Evolutionary conservation across 1,284 basidiomycete species (phyloP).

Genomic region (Meira miltonrushii): DNA sequence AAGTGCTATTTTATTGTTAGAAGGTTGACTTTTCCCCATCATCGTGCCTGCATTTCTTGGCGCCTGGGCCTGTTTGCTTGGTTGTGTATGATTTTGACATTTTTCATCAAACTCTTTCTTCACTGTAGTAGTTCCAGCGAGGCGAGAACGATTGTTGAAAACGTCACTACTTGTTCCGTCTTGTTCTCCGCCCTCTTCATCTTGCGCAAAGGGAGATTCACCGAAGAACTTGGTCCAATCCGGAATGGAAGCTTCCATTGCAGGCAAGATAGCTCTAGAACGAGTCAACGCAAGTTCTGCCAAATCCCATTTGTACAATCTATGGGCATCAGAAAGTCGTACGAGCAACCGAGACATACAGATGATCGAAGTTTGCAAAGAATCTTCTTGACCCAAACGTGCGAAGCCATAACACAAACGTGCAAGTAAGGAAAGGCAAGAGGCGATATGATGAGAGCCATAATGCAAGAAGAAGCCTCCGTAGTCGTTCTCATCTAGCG

Average conservation of each 20-base stretch:
- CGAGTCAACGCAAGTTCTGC: constrained; percentile 1
- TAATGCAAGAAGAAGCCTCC: constrained; percentile 9
- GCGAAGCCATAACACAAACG: not conserved
- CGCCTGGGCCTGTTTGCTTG: not conserved
- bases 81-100: not conserved
- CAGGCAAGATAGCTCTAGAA: not conserved
- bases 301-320: constrained; percentile 3
- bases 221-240: not conserved
- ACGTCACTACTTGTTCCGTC: not conserved
- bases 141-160: not conserved
- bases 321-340: constrained; percentile 1
- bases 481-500: not conserved
- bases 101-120: not conserved
- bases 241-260: constrained; percentile 2
- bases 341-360: not conserved
- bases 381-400: not conserved
- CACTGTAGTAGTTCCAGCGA: not conserved
- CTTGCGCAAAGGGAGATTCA: not conserved
- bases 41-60: not conserved
- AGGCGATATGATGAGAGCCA: constrained; percentile 3
- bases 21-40: not conserved
- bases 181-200: not conserved
- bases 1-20: not conserved
- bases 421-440: constrained; percentile 1
- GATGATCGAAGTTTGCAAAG: not conserved